These are phyloP conservation scores for Chloroidium sp. DNA, from an alignment of 163 green algal species.

Conservation along the genomic window DNA sequence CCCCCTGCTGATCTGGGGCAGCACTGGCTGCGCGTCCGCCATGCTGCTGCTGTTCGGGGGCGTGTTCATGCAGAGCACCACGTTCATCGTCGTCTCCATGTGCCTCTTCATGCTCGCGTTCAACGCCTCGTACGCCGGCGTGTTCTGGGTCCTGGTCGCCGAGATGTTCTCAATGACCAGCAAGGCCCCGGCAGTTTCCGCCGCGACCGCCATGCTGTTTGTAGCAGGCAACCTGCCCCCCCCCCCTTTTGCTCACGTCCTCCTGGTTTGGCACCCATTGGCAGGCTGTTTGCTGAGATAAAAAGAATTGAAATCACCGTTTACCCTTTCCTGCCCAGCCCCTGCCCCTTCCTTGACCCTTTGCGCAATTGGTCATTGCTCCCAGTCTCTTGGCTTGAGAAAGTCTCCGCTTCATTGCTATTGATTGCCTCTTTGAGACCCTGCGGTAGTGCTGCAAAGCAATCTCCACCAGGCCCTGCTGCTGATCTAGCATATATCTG, in stretches of 20 bases:
- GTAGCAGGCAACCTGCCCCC: constrained; percentile 25
- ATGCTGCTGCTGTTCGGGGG: constrained; percentile 40
- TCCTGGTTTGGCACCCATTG: background rate
- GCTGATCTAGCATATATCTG: background rate
- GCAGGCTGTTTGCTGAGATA: background rate
- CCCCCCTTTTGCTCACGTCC: background rate
- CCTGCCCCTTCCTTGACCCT: background rate
- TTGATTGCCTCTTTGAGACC: background rate
- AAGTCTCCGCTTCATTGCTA: background rate
- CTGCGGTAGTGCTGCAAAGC: background rate
- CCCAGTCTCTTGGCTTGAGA: background rate
- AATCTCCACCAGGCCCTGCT: background rate
- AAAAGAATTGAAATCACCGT: background rate
- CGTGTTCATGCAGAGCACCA: constrained; percentile 11
- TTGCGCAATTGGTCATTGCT: background rate
- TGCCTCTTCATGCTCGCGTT: constrained; percentile 57
- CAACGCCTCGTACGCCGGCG: constrained; percentile 59
- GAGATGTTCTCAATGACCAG: constrained; percentile 79
- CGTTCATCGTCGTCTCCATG: constrained; percentile 40
- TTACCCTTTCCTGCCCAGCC: background rate
- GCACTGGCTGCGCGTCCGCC: constrained; percentile 22
- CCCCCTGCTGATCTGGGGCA: constrained; percentile 66
- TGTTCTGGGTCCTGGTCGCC: constrained; percentile 81
- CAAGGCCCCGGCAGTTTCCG: constrained; percentile 58
- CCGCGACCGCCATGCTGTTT: constrained; percentile 66